Conservation (phyloP, 352 stramenopile genomes). For the Globisporangium yorkense region DNA sequence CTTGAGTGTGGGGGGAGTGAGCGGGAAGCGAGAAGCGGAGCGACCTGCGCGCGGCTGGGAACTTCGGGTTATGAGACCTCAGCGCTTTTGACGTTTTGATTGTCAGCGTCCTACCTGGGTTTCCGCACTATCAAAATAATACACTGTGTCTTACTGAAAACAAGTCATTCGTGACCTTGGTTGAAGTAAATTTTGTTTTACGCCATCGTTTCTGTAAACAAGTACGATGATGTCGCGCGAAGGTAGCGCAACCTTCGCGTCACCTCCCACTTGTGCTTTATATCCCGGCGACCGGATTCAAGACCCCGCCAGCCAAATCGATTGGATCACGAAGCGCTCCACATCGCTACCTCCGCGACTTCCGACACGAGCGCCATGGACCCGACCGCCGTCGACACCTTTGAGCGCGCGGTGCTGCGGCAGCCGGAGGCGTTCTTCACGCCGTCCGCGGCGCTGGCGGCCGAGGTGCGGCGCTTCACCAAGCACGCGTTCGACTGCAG, state of each 20-base stretch:
- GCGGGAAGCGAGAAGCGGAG: constrained; percentile 1
- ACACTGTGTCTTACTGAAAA: background rate
- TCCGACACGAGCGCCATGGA: constrained; percentile 29
- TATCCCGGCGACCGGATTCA: background rate
- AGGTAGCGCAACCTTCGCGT: background rate
- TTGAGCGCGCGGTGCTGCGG: constrained; percentile 63
- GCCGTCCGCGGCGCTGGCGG: constrained; percentile 52
- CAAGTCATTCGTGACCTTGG: background rate
- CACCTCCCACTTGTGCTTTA: background rate
- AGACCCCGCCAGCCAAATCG: background rate
- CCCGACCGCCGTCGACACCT: constrained; percentile 44
- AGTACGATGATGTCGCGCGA: background rate
- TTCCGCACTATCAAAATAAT: background rate
- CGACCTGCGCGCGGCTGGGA: background rate
- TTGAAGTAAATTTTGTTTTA: constrained; percentile 4
- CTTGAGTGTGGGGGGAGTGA: constrained; percentile 1
- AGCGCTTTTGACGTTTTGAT: background rate
- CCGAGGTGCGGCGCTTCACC: constrained; percentile 62
- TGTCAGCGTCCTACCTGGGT: background rate
- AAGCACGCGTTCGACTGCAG: constrained; percentile 81
- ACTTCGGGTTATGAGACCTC: constrained; percentile 9
- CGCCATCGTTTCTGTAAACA: background rate
- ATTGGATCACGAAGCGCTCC: constrained; percentile 1
- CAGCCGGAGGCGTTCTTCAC: constrained; percentile 83
- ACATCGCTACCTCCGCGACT: background rate